Conservation (phyloP, 441 rosid genomes). For the Arabidopsis lyrata region DNA sequence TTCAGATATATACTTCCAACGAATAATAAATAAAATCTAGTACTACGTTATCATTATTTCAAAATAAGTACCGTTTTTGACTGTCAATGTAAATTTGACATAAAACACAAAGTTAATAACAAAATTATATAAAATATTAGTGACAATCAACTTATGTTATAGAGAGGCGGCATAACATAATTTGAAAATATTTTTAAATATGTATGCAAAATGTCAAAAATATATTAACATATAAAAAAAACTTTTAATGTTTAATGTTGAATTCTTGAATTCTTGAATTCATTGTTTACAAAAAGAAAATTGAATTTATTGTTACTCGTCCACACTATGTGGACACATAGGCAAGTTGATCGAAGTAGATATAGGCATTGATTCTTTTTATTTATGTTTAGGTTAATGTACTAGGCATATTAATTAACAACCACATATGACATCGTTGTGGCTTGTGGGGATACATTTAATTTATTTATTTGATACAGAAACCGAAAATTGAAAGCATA, state of each 20-base stretch:
- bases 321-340: conserved; percentile 25
- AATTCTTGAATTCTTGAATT: background rate
- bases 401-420: conserved; percentile 41
- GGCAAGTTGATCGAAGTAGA: conserved; percentile 36
- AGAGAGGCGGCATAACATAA: too few species aligned
- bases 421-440: conserved; percentile 19
- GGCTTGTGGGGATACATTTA: conserved; percentile 9
- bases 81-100: too few species aligned
- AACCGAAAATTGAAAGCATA: background rate
- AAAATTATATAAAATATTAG: too few species aligned
- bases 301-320: conserved; percentile 23
- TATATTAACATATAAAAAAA: background rate
- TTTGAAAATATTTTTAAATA: too few species aligned
- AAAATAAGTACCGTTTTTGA: too few species aligned
- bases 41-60: too few species aligned
- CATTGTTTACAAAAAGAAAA: background rate
- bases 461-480: background rate
- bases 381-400: conserved; percentile 21
- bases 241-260: background rate
- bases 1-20: too few species aligned
- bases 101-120: too few species aligned
- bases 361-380: conserved; percentile 28
- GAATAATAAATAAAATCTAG: too few species aligned
- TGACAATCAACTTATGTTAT: too few species aligned
- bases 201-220: too few species aligned